Percentiles rank a stretch among this genome's conserved stretches.
phyloP scores from a whole-genome alignment of 768 basidiomycete species.

The Dentipellis fragilis region DNA sequence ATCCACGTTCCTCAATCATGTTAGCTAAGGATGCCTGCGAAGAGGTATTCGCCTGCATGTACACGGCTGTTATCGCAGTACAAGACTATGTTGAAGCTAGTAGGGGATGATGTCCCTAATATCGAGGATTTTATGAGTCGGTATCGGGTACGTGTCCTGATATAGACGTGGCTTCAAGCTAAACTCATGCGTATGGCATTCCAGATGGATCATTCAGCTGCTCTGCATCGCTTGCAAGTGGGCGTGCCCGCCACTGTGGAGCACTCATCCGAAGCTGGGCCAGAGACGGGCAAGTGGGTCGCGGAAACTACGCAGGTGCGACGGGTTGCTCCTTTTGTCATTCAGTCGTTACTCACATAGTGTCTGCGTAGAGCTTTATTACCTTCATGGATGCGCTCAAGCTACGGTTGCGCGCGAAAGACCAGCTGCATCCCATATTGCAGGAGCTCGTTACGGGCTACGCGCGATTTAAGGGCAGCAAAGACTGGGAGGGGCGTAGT shows the following conservation, averaged over 20 bases:
- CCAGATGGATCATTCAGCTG: slow-evolving; percentile 90
- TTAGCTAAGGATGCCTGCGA: slow-evolving; percentile 22
- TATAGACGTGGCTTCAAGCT: background rate
- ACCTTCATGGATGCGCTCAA: slow-evolving; percentile 98
- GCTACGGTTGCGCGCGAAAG: slow-evolving; percentile 88
- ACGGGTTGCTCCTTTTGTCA: background rate
- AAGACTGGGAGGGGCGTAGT: slow-evolving; percentile 93
- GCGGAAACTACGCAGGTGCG: slow-evolving; percentile 92
- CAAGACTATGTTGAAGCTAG: slow-evolving; percentile 94
- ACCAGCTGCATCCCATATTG: slow-evolving; percentile 88
- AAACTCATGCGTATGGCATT: background rate
- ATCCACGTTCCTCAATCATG: slow-evolving; percentile 7
- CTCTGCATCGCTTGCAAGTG: slow-evolving; percentile 79
- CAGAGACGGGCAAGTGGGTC: slow-evolving; percentile 93
- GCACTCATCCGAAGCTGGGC: slow-evolving; percentile 86
- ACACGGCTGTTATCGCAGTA: slow-evolving; percentile 91
- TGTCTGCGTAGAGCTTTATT: slow-evolving; percentile 75
- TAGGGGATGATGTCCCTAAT: slow-evolving; percentile 76
- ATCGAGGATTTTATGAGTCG: slow-evolving; percentile 88
- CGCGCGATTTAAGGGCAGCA: slow-evolving; percentile 88
- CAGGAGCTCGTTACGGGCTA: slow-evolving; percentile 95
- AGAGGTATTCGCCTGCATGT: slow-evolving; percentile 95
- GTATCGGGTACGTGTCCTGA: slow-evolving; percentile 38
- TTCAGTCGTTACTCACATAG: no score
- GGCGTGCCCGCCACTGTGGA: slow-evolving; percentile 96